Base-by-base conservation (phyloP, 257 asterid genomes). In the Avicennia marina region DNA sequence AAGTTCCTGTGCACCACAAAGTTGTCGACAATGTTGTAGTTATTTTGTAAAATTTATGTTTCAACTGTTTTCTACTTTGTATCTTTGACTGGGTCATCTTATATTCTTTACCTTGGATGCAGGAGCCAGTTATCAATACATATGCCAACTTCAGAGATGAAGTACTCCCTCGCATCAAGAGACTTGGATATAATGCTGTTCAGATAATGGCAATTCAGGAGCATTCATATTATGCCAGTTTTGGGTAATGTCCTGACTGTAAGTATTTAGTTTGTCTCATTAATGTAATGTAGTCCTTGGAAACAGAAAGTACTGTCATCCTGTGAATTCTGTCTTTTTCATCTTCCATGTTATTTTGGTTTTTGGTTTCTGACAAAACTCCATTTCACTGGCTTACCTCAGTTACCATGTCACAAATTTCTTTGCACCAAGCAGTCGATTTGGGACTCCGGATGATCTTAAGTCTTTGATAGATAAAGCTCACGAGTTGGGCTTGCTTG, bases 121-220 rank as follows among this genome's bases (percentile, higher is more conserved):
- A 93, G 99, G 95, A 88, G 65, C 93, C 89, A 4, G 78, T 79
- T 47, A 69, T 91, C 53, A 89, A 78, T 67, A 76, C 98, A 31
- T 91, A 91, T 45, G 72, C 88, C 60, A 94, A 88, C 68, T 91
- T 91, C 55, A 97, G 97, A 10, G 97, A 91, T 75, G 76, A 80
- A 46, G 72, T 85, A 55, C 67, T 91, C 75, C 98, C 97, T 67
- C 98, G 90, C 44, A 80, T 91, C 64, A 70, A 63, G 65, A 94
- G 82, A 65, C 88, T 88, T 72, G 80, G 80, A 61, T 91, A 91
- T 66, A 91, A 91, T 59, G 85, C 96, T 36, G 78, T 91, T 71
- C 98, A 91, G 83, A 75, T 91, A 73, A 91, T 91, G 98, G 98
- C 96, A 66, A 74, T 91, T 33, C 87, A 87, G 95, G 98, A 91